These are phyloP conservation scores for Chaetoscypha palmicola DNA, from an alignment of 2,329 filamentous ascomycete genomes.

Conservation along the genomic window DNA sequence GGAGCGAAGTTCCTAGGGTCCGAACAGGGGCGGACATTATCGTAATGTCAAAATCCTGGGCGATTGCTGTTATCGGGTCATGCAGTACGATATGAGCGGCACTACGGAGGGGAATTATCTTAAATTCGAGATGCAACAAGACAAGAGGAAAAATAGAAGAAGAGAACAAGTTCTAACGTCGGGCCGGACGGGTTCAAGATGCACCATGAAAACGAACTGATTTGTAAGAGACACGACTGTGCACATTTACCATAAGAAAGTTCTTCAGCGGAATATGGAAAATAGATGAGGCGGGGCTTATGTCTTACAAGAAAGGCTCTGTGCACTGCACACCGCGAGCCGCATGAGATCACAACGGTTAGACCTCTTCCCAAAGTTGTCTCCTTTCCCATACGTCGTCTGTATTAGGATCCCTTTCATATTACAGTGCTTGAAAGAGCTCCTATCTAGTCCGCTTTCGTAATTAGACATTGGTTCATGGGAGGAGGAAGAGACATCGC, in stretches of 20 bases:
- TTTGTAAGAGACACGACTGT: too few relatives aligned
- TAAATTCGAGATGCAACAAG: too few relatives aligned
- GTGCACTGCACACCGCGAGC: not conserved
- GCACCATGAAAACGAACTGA: too few relatives aligned
- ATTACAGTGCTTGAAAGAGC: too few relatives aligned
- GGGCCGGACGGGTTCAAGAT: too few relatives aligned
- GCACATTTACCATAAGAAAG: too few relatives aligned
- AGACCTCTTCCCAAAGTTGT: not conserved
- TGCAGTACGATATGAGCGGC: not conserved
- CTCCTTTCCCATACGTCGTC: not conserved
- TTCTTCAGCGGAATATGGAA: not conserved
- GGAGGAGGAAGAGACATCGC: too few relatives aligned
- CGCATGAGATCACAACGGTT: not conserved
- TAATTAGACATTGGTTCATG: too few relatives aligned
- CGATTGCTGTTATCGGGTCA: not conserved
- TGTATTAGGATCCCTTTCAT: too few relatives aligned
- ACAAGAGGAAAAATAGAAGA: too few relatives aligned
- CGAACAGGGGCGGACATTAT: slow-evolving; percentile 1
- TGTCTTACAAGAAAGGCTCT: not conserved
- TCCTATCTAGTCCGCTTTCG: too few relatives aligned
- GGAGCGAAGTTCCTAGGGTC: not conserved
- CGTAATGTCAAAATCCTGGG: not conserved
- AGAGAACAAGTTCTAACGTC: too few relatives aligned
- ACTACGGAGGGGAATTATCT: not conserved
- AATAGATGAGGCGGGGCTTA: not conserved